Percentiles rank a stretch among this genome's conserved stretches.
Conservation (phyloP, 192 early-diverging fungal species). For the Coemansia sp. region DNA sequence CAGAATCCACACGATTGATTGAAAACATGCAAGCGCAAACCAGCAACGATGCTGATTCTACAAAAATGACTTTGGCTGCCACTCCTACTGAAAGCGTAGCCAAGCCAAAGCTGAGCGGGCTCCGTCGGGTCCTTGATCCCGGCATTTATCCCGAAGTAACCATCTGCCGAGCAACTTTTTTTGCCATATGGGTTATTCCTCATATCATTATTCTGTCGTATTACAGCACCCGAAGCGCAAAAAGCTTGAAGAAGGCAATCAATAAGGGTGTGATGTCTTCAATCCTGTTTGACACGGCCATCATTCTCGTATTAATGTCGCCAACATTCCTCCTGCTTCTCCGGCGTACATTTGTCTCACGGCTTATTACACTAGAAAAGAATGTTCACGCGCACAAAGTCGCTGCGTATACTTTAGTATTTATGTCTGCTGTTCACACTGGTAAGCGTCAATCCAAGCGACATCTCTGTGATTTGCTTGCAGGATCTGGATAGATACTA, state of each 20-base stretch:
- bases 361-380: slow-evolving; percentile 67
- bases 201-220: slow-evolving; percentile 39
- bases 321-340: slow-evolving; percentile 64
- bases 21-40: neutral
- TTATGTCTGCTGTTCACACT: slow-evolving; percentile 65
- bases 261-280: slow-evolving; percentile 27
- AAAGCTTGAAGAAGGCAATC: slow-evolving; percentile 16
- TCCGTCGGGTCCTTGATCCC: slow-evolving; percentile 13
- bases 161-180: slow-evolving; percentile 31
- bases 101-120: neutral
- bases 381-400: slow-evolving; percentile 76
- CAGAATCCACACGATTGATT: neutral
- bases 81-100: neutral
- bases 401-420: slow-evolving; percentile 65
- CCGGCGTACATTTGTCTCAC: slow-evolving; percentile 59
- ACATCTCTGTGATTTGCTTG: too few relatives aligned
- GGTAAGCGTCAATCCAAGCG: slow-evolving; percentile 16
- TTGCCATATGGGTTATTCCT: slow-evolving; percentile 36
- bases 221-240: slow-evolving; percentile 2
- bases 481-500: too few relatives aligned
- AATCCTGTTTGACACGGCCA: slow-evolving; percentile 57
- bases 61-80: neutral
- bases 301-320: slow-evolving; percentile 83
- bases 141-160: slow-evolving; percentile 44
- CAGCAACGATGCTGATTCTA: neutral